Conservation (phyloP, 768 basidiomycete species). For the Neoboletus magnificus region DNA sequence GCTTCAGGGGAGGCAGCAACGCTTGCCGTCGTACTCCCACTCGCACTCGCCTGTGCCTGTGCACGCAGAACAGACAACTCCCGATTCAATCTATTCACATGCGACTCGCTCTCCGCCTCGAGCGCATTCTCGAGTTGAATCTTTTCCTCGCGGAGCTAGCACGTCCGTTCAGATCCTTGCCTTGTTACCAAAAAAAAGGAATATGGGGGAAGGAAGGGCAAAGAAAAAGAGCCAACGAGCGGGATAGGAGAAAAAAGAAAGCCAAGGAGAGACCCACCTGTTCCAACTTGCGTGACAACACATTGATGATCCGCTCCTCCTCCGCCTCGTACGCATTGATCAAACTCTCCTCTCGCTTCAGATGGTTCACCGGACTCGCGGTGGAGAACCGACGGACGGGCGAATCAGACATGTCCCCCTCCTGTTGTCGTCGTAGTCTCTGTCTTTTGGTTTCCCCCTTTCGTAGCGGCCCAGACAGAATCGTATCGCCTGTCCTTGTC, state of each 20-base stretch:
- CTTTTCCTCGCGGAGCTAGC: slow-evolving; percentile 81
- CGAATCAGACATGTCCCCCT: slow-evolving; percentile 31
- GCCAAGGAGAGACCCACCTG: slow-evolving; percentile 43
- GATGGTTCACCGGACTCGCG: slow-evolving; percentile 47
- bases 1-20: background rate
- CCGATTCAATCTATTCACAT: slow-evolving; percentile 72
- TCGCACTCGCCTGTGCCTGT: slow-evolving; percentile 33
- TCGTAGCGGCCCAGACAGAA: too few relatives aligned
- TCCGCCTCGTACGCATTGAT: slow-evolving; percentile 90
- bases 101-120: slow-evolving; percentile 83
- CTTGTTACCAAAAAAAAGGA: too few relatives aligned
- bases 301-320: slow-evolving; percentile 84
- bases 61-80: slow-evolving; percentile 64
- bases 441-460: too few relatives aligned
- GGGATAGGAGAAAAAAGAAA: too few relatives aligned
- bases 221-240: too few relatives aligned
- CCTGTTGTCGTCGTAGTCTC: slow-evolving; percentile 1
- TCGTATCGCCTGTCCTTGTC: background rate
- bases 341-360: slow-evolving; percentile 62
- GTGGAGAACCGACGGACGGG: slow-evolving; percentile 58
- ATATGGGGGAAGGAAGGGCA: too few relatives aligned
- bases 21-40: slow-evolving; percentile 13
- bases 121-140: slow-evolving; percentile 76
- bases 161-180: background rate
- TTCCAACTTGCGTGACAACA: slow-evolving; percentile 79